Percentiles rank a stretch among this genome's conserved stretches.
Conservation (phyloP, 495 filamentous ascomycete genomes). For the Hypoxylon fuscum region DNA sequence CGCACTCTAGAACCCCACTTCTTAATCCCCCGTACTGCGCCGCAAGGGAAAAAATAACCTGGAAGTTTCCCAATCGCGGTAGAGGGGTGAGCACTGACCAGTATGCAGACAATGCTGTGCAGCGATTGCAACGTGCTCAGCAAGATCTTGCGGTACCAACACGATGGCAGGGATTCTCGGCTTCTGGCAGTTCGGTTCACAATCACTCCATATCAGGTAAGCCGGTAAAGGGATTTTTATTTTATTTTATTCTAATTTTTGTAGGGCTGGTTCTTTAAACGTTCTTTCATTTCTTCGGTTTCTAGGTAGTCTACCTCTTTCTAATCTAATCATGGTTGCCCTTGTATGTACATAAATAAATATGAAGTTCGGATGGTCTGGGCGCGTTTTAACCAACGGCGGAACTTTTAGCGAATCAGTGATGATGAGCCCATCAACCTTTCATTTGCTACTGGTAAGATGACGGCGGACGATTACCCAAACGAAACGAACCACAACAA, state of each 20-base stretch:
- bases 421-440: neutral
- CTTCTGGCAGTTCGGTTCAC: neutral
- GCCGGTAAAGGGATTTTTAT: conserved; percentile 20
- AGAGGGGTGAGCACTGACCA: neutral
- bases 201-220: conserved; percentile 5
- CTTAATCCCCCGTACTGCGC: too few species aligned
- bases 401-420: conserved; percentile 3
- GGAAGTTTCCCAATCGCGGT: neutral
- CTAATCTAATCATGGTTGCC: too few species aligned
- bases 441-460: too few species aligned
- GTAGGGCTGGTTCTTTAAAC: too few species aligned
- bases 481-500: conserved; percentile 17
- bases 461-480: too few species aligned
- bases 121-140: conserved; percentile 4
- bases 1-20: too few species aligned
- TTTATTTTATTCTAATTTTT: neutral
- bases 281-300: too few species aligned
- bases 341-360: too few species aligned
- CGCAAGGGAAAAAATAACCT: neutral
- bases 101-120: conserved; percentile 1
- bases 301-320: too few species aligned
- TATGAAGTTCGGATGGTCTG: too few species aligned
- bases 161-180: neutral
- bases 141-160: neutral
- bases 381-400: neutral